A percentile compares a stretch with the other conserved stretches of the same genome.
Conservation (phyloP, 306 rosid species). For the Cyclanthera cordifolia region DNA sequence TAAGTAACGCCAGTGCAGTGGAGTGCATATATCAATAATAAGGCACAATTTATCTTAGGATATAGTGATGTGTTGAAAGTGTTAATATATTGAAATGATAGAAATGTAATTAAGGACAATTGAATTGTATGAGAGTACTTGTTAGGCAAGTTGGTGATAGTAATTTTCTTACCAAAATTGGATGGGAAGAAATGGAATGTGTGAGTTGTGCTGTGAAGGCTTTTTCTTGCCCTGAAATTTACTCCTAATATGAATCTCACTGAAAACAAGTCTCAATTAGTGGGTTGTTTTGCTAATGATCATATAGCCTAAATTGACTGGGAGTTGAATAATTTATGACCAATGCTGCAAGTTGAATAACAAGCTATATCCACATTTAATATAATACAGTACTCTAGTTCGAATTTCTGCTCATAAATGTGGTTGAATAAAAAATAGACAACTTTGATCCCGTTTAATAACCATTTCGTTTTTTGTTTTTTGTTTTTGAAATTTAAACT, state of each 20-base stretch:
- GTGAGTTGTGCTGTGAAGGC: conserved; percentile 1
- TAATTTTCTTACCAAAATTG: not conserved
- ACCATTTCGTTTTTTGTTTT: no score
- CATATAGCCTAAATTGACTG: no score
- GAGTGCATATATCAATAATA: not conserved
- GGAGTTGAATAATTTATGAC: no score
- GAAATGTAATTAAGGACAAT: not conserved
- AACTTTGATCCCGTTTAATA: no score
- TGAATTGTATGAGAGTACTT: not conserved
- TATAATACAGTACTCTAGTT: no score
- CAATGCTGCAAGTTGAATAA: no score
- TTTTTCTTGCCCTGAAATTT: conserved; percentile 8
- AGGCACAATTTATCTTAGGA: not conserved
- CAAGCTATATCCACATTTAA: no score
- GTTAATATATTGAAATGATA: not conserved
- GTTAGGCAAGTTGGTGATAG: conserved; percentile 11
- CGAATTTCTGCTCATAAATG: no score
- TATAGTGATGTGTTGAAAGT: not conserved
- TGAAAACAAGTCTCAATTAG: not conserved
- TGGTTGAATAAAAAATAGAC: no score
- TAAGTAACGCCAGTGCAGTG: not conserved
- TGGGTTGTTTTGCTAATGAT: not conserved
- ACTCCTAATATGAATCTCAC: conserved; percentile 5
- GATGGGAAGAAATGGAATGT: conserved; percentile 7
- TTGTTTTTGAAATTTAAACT: no score